Percentiles rank a stretch among this genome's conserved stretches.
Conservation (phyloP, 768 basidiomycete species). For the Paxillus involutus region DNA sequence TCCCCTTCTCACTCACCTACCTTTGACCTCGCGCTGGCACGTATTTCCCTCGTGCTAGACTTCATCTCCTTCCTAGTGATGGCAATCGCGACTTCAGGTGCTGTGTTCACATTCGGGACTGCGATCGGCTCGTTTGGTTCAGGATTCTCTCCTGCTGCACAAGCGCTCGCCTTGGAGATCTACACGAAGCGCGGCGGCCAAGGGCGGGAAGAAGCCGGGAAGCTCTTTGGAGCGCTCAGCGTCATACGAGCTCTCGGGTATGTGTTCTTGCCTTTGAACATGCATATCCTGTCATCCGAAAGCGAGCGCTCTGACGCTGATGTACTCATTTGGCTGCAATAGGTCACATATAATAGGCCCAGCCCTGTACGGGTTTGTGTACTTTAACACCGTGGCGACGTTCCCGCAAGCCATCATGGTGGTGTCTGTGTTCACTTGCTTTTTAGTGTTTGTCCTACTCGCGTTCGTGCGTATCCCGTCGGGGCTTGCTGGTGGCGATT, state of each 20-base stretch:
- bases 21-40: conserved; percentile 73
- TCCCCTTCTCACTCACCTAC: conserved; percentile 36
- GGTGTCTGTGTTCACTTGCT: conserved; percentile 42
- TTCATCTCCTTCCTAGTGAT: conserved; percentile 49
- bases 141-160: conserved; percentile 65
- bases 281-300: too few relatives aligned
- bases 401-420: conserved; percentile 74
- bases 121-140: conserved; percentile 56
- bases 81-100: conserved; percentile 44
- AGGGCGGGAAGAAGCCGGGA: conserved; percentile 52
- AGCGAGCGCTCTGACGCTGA: neutral
- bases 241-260: conserved; percentile 72
- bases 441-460: conserved; percentile 45
- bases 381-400: conserved; percentile 64
- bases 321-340: conserved; percentile 4
- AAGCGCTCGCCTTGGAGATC: conserved; percentile 71
- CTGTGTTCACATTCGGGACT: conserved; percentile 51
- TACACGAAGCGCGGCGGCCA: conserved; percentile 40
- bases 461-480: conserved; percentile 45
- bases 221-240: conserved; percentile 77
- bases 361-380: conserved; percentile 68
- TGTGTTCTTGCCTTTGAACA: conserved; percentile 8
- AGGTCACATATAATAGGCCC: conserved; percentile 74
- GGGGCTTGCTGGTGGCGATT: neutral
- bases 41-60: conserved; percentile 60